Evolutionary conservation across 148 eudicot species (phyloP), one percentile per base, ranked within the genome.

Genomic region (Gaultheria prostrata): DNA sequence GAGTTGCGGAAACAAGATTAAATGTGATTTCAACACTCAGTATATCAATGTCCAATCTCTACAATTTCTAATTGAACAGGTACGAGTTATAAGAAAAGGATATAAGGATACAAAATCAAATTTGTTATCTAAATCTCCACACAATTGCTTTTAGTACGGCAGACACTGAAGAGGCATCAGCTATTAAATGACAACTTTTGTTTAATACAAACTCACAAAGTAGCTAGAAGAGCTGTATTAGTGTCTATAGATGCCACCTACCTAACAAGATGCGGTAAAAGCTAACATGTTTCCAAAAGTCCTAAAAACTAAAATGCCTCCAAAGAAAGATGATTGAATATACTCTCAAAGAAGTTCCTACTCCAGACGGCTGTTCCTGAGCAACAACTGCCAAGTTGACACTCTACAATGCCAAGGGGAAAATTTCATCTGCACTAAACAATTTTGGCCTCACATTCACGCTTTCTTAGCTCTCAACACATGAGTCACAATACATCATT

Each of bases 291-390:
- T 32, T 48, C 20, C 1, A 12, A n/a, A 33, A 57, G 45, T 11
- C 82, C 69, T 53, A 35, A 39, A 57, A 57, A 33, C 82, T 45
- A 79, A 79, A 46, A 80, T n/a, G 13, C 49, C 70, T 35, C 50
- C 30, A 59, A 56, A 49, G 18, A 59, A 20, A 56, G 21, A 79
- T 51, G 5, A 21, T 26, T 2, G n/a, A 24, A n/a, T 53, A 74
- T 21, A 33, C 39, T 32, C 30, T 18, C 46, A 79, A 79, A 46
- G 6, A 80, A 46, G 28, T 21, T 67, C 28, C 43, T 13, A 8
- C 56, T 56, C 32, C 72, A 61, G 70, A 13, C 13, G 28, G 35
- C 82, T 63, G 56, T 57, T 24, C 30, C 53, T 57, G 33, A 79
- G 46, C 65, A 63, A 50, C 12, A 63, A 50, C 4, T 14, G 20